A percentile compares a stretch with the other conserved stretches of the same genome.
Evolutionary conservation across 2,329 filamentous ascomycete species (phyloP).

Genomic region (Nemania sp.): DNA sequence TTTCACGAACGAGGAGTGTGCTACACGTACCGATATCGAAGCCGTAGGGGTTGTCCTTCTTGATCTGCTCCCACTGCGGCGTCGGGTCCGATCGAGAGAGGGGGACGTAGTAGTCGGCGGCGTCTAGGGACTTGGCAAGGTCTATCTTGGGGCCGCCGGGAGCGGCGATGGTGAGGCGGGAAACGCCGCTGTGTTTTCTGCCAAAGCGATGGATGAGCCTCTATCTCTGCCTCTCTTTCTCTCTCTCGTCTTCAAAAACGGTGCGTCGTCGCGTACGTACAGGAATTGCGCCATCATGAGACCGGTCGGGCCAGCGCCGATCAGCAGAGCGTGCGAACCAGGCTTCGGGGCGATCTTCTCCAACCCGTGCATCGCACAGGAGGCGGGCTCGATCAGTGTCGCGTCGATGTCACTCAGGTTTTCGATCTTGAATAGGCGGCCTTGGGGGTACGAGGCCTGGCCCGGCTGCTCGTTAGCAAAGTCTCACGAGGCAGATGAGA

Average conservation of each 20-base stretch:
- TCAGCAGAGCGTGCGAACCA: constrained; percentile 67
- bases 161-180: constrained; percentile 71
- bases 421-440: constrained; percentile 66
- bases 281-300: constrained; percentile 51
- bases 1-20: neutral
- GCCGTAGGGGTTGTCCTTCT: constrained; percentile 69
- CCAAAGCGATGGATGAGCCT: neutral
- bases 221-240: too few relatives aligned
- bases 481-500: neutral
- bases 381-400: constrained; percentile 71
- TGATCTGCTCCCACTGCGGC: constrained; percentile 65
- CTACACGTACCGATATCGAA: constrained; percentile 65
- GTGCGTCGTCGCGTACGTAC: constrained; percentile 25
- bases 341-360: constrained; percentile 71
- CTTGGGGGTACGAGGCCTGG: constrained; percentile 53
- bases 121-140: constrained; percentile 61
- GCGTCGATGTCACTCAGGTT: constrained; percentile 71
- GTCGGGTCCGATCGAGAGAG: constrained; percentile 59
- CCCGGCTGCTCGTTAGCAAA: constrained; percentile 2
- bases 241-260: neutral
- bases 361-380: constrained; percentile 71
- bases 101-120: constrained; percentile 59
- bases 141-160: constrained; percentile 73
- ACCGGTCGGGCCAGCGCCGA: constrained; percentile 70
- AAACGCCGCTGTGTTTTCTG: constrained; percentile 63